Base-by-base conservation (phyloP, 2,329 filamentous ascomycete genomes). In the Fusarium sp. region DNA sequence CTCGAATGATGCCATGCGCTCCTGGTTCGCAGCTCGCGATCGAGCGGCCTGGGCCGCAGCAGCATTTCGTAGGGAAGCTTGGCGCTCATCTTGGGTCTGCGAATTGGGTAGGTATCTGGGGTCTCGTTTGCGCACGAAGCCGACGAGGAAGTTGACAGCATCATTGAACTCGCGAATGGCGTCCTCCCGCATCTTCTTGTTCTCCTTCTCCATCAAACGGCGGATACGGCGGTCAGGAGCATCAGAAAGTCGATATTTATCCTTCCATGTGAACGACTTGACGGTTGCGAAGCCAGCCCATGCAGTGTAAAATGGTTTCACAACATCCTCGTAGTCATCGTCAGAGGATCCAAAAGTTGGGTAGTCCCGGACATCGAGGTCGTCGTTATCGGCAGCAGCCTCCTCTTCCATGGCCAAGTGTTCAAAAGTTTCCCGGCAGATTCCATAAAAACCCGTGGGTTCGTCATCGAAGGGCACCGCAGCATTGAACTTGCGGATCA, bases 201-300 rank as follows among this genome's bases (percentile, higher is more conserved):
- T 99, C 80, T 98, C 95, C 81, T 97, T 98, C 79, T 98, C 96
- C 91, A 98, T 97, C 42, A 94, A 78, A 37, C 96, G 89, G 57
- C 95, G 90, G 21, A 94, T 87, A 41, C 92, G 89, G 56, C 96
- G 90, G 82, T 99, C 95, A 3, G 94, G 94, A 3, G 94, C 95
- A 76, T 98, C 94, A 1, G 92, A 92, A 25, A 94, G 86, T 55
- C 92, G 88, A 82, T 97, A 96, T 68, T 90, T 88, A 79, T 99
- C 95, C 79, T 92, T 93, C 95, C 96, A 99, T 3, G 92, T 87
- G 79, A 97, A 99, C 1, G 89, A 90, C 80, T 98, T 98, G 46
- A 84, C 88, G 0, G 96, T 98, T 2, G 91, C 87, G 81, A 98
- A 99, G 37, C 89, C 89, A 44, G 88, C 86, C 96, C 96, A 99